These are phyloP conservation scores for Anethum foeniculum DNA, from an alignment of 140 eudicot genomes.

Conservation along the genomic window DNA sequence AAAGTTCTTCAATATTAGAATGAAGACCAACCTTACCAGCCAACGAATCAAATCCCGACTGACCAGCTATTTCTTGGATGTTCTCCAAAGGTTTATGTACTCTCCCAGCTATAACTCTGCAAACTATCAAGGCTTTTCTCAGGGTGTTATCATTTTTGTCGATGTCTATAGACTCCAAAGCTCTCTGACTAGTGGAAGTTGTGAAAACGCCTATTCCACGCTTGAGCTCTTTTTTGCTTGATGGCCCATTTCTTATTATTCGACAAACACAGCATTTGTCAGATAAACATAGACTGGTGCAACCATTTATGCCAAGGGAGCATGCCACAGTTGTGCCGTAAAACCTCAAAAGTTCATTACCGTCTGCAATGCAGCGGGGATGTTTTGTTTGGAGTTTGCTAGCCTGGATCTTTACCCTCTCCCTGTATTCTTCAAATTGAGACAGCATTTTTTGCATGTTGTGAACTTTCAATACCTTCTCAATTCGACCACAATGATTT, in stretches of 20 bases:
- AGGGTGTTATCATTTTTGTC: conserved; percentile 14
- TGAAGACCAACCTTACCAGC: conserved; percentile 56
- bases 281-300: conserved; percentile 62
- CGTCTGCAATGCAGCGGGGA: conserved; percentile 93
- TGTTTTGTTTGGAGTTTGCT: conserved; percentile 89
- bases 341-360: conserved; percentile 88
- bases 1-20: conserved; percentile 57
- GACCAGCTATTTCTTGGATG: conserved; percentile 44
- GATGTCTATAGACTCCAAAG: conserved; percentile 35
- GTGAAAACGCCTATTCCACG: conserved; percentile 86
- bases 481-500: conserved; percentile 74
- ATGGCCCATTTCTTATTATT: conserved; percentile 66
- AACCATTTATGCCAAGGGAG: conserved; percentile 69
- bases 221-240: conserved; percentile 57
- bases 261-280: conserved; percentile 86
- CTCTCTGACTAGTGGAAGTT: conserved; percentile 85
- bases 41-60: conserved; percentile 61
- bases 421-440: conserved; percentile 87
- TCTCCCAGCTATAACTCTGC: conserved; percentile 59
- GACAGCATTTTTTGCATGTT: conserved; percentile 88
- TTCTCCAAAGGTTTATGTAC: conserved; percentile 58
- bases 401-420: conserved; percentile 66
- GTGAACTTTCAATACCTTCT: conserved; percentile 83
- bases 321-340: conserved; percentile 82
- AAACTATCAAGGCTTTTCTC: conserved; percentile 49